These are phyloP conservation scores for Mycena leptocephala DNA, from an alignment of 768 basidiomycete genomes.

Conservation along the genomic window DNA sequence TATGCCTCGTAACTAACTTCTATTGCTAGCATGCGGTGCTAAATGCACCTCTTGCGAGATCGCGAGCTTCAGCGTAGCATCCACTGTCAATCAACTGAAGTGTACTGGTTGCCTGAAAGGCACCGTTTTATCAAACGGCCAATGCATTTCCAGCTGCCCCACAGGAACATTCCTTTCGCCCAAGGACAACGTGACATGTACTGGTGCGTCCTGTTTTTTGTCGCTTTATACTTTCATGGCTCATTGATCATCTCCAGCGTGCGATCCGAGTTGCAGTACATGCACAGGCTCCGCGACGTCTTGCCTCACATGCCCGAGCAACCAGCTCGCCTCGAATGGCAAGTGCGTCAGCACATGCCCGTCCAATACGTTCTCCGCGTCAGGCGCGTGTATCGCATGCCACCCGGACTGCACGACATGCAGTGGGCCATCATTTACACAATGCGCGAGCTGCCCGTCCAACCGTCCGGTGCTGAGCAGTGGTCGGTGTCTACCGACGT, in stretches of 20 bases:
- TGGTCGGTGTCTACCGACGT: conserved; percentile 86
- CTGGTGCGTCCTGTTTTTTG: conserved; percentile 62
- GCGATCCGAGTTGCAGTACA: conserved; percentile 79
- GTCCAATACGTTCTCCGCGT: conserved; percentile 76
- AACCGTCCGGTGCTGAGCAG: conserved; percentile 80
- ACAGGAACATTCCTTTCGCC: conserved; percentile 81
- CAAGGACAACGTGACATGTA: conserved; percentile 82
- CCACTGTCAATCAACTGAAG: conserved; percentile 75
- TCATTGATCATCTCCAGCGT: conserved; percentile 57
- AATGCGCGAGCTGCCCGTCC: conserved; percentile 82
- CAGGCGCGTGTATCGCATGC: conserved; percentile 80
- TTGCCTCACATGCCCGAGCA: conserved; percentile 82
- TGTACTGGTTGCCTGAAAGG: conserved; percentile 89
- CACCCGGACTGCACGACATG: conserved; percentile 92
- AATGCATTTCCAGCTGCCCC: conserved; percentile 82
- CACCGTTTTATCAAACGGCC: conserved; percentile 77
- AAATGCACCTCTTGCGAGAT: conserved; percentile 88
- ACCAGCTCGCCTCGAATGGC: conserved; percentile 79
- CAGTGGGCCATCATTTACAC: conserved; percentile 82
- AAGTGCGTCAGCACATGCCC: conserved; percentile 87
- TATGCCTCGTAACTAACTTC: not conserved
- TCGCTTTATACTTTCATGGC: not conserved
- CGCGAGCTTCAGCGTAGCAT: conserved; percentile 78
- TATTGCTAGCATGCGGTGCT: conserved; percentile 80
- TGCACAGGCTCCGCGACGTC: conserved; percentile 79